These are phyloP conservation scores for Otatea glauca DNA, from an alignment of 176 grass and related monocot genomes.

Conservation along the genomic window DNA sequence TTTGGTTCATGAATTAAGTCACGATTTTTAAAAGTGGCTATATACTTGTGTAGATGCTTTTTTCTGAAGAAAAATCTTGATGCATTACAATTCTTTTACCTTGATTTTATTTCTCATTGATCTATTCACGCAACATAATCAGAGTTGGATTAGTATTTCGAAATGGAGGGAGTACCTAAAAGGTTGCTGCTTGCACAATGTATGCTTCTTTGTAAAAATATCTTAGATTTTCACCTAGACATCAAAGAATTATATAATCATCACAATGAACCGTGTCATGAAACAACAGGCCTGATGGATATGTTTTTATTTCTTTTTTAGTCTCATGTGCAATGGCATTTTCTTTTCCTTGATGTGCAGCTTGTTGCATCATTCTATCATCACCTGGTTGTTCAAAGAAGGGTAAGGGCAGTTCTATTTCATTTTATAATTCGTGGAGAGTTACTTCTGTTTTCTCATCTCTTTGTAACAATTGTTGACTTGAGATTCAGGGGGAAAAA, in stretches of 20 bases:
- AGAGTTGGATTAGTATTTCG: constrained; percentile 23
- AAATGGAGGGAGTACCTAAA: constrained; percentile 7
- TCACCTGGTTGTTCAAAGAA: constrained; percentile 96
- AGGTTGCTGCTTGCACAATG: not conserved
- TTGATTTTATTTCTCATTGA: not conserved
- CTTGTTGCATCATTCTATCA: constrained; percentile 88
- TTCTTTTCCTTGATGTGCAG: constrained; percentile 56
- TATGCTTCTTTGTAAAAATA: constrained; percentile 3
- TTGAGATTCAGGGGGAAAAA: not conserved
- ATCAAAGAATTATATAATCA: not conserved
- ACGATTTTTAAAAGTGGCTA: not conserved
- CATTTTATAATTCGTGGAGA: not conserved
- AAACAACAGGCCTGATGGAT: constrained; percentile 5
- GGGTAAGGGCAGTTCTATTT: constrained; percentile 57
- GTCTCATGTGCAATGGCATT: constrained; percentile 28
- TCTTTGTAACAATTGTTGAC: not conserved
- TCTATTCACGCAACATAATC: not conserved
- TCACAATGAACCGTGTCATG: not conserved
- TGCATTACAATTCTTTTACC: not conserved
- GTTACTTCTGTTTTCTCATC: constrained; percentile 21
- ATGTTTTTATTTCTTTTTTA: not conserved
- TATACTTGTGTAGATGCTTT: not conserved
- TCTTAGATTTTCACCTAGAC: constrained; percentile 3
- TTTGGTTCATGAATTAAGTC: not conserved
- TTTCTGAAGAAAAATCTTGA: not conserved